phyloP scores from a whole-genome alignment of 169 alveolate species.

The Plasmodium malariae region DNA sequence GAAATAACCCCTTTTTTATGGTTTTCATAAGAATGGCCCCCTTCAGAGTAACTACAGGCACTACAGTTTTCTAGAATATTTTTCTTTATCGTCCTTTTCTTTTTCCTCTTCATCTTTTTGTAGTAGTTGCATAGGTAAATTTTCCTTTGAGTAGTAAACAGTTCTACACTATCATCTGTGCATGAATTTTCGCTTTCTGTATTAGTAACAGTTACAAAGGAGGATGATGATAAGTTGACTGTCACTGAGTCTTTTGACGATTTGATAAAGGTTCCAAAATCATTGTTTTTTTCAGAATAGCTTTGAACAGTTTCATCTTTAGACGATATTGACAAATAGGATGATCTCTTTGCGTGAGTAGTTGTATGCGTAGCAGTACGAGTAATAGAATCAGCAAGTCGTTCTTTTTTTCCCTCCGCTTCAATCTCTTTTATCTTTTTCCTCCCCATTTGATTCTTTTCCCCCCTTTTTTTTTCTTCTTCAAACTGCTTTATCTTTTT shows the following conservation, averaged over 20 bases:
- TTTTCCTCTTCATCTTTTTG: background rate
- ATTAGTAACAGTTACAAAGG: background rate
- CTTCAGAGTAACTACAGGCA: no score
- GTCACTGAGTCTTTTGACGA: background rate
- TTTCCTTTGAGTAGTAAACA: constrained; percentile 49
- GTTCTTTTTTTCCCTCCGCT: no score
- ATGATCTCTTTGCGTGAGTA: no score
- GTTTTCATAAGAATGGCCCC: no score
- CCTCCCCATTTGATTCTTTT: background rate
- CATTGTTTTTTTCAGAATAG: background rate
- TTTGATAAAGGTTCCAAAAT: background rate
- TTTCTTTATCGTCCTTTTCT: background rate
- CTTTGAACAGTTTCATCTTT: background rate
- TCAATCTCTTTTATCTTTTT: no score
- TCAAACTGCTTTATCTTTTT: constrained; percentile 32
- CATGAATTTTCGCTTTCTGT: background rate
- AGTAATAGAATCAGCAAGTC: no score
- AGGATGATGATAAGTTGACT: background rate
- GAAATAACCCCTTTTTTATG: no score
- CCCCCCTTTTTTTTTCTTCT: background rate
- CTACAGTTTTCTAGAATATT: no score
- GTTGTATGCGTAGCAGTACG: no score
- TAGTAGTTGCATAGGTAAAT: constrained; percentile 10
- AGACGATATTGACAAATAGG: no score
- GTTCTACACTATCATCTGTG: constrained; percentile 30